Evolutionary conservation across 257 asterid species (phyloP).

Genomic region (Ilex asprella): DNA sequence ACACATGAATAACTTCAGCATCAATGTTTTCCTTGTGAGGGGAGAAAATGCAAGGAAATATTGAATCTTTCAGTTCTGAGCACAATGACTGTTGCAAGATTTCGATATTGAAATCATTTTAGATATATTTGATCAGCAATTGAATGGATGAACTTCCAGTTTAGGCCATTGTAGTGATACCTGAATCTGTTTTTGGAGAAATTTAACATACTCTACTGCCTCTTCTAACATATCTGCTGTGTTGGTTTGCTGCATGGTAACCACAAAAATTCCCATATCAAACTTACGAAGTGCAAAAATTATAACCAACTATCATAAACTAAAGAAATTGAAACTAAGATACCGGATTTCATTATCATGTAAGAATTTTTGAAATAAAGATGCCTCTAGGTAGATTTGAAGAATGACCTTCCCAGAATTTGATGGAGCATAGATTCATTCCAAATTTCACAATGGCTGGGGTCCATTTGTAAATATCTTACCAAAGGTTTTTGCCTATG

Average conservation of each 20-base stretch:
- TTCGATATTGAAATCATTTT: slow-evolving; percentile 1
- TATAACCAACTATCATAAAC: slow-evolving; percentile 1
- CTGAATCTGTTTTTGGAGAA: slow-evolving; percentile 82
- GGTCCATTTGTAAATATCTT: too few relatives aligned
- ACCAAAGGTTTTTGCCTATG: too few relatives aligned
- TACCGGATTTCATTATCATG: too few relatives aligned
- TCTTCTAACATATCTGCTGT: slow-evolving; percentile 98
- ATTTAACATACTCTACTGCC: slow-evolving; percentile 81
- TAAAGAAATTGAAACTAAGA: background rate
- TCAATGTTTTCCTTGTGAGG: too few relatives aligned
- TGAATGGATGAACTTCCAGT: background rate
- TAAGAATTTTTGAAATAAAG: too few relatives aligned
- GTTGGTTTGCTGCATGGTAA: slow-evolving; percentile 75
- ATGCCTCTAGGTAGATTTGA: too few relatives aligned
- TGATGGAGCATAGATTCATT: too few relatives aligned
- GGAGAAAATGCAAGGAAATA: too few relatives aligned
- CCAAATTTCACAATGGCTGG: too few relatives aligned
- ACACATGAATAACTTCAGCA: too few relatives aligned
- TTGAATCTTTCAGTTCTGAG: too few relatives aligned
- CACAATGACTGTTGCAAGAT: background rate
- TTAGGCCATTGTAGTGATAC: slow-evolving; percentile 22
- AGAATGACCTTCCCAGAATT: too few relatives aligned
- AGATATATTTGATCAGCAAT: background rate
- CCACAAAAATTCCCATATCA: slow-evolving; percentile 12
- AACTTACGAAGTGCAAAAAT: slow-evolving; percentile 5